Evolutionary conservation across 768 basidiomycete genomes (phyloP), one percentile per base, ranked within the genome.

Genomic region (Xerocomellus intermedius): DNA sequence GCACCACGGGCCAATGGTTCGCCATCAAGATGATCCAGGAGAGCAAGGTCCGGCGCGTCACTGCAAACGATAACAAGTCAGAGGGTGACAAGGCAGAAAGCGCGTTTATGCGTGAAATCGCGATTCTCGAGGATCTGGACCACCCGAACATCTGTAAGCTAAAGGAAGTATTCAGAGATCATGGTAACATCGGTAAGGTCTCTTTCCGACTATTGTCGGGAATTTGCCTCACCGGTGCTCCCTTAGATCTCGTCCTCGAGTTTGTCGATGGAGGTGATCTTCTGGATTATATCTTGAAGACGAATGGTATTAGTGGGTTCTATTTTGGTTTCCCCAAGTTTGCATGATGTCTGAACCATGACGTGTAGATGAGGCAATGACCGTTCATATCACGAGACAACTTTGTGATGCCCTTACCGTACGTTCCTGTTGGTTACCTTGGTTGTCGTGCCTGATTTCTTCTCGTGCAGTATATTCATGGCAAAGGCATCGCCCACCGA

Each of bases 21-120:
- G 96, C 96, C 0, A 84, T 95, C 70, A 98, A 98, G 76, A 86
- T 93, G 76, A 92, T 95, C 56, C 78, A 84, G 41, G 76, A 68
- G 13, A 74, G 56, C 60, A 75, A 77, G 75, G 75, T 79, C 53
- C 76, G 73, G 53, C 76, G 75, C 35, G 69, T 71, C 14, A 59
- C 68, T 24, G 65, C 68, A 7, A 66, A 67, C 43, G 69, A 70
- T 6, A 64, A 67, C 44, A 68, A 61, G 35, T 69, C 72, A 7
- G 66, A 62, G 8, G 64, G 48, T 1, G 66, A 55, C 3, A 69
- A 72, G 53, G 67, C 64, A 55, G 76, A 71, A 22, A 65, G 56
- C 2, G 65, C 73, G 30, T 83, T 91, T 56, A 77, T 80, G 58
- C 77, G 89, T 24, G 91, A 92, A 71, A 89, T 94, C 49, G 78